Evolutionary conservation across 495 filamentous ascomycete genomes (phyloP), one percentile per base, ranked within the genome.

Genomic region (Terfezia boudieri): DNA sequence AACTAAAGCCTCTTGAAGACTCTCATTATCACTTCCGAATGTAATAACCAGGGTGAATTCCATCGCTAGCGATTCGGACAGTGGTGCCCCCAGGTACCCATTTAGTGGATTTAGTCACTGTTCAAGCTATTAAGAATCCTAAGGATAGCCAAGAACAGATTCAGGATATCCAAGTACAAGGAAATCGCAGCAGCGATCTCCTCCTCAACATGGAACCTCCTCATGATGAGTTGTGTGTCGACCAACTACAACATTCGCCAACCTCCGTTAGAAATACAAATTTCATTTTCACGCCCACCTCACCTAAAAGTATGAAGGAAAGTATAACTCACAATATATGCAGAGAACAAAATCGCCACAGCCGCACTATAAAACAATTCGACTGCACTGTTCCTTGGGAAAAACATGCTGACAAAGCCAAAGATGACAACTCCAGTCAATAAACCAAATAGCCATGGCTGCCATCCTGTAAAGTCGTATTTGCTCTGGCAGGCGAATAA

Each of bases 391-490:
- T 71, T 80, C 67, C 78, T 73, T 2, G 86, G 86, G 67, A 99
- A 77, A 71, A 94, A 95, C 52, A 74, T 72, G 56, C 79, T 71
- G 71, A 95, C 81, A 70, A 99, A 89, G 48, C 92, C 84, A 67
- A 96, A 93, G 36, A 99, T 69, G 59, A 99, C 75, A 55, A 94
- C 67, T 32, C 84, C 80, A 88, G 88, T 95, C 9, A 99, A 75
- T 0, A 70, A 80, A 53, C 88, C 86, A 64, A 92, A 92, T 9
- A 99, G 76, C 64, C 94, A 96, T 26, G 89, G 89, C 75, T 87
- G 85, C 92, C 86, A 94, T 51, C 74, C 75, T 0, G 87, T 95
- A 69, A 99, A 96, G 73, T 99, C 92, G 67, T 96, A 96, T 66
- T 93, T 94, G 52, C 84, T 86, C 70, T 99, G 90, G 78, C 88